Conservation (phyloP, 2,329 filamentous ascomycete genomes). For the Cladophialophora carrionii region DNA sequence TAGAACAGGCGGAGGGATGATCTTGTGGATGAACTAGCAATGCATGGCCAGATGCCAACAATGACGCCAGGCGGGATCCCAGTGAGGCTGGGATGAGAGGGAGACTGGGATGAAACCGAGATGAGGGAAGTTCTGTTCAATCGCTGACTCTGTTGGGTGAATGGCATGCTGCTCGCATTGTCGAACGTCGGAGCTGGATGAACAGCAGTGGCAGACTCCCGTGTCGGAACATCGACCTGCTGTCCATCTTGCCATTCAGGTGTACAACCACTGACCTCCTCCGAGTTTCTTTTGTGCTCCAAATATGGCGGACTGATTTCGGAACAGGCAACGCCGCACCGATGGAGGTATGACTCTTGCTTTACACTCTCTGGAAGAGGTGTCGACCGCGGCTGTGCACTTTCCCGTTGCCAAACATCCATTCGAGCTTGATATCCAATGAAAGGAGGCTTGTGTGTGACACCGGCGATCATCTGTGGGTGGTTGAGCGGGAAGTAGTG, state of each 20-base stretch:
- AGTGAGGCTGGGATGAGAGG: neutral
- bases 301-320: neutral
- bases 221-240: neutral
- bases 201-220: neutral
- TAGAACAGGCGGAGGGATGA: neutral
- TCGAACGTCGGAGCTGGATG: neutral
- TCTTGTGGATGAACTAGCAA: neutral
- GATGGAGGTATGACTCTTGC: neutral
- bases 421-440: neutral
- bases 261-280: neutral
- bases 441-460: neutral
- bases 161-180: neutral
- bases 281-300: no score
- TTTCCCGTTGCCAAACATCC: neutral
- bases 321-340: neutral
- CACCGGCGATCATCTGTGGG: neutral
- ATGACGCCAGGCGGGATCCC: neutral
- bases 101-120: neutral
- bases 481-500: neutral
- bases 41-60: constrained; percentile 2
- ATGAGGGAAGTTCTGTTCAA: neutral
- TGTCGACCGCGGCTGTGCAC: neutral
- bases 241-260: neutral
- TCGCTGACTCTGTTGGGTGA: neutral
- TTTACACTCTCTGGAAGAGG: constrained; percentile 1